Evolutionary conservation across 2,329 filamentous ascomycete genomes (phyloP), one percentile per base, ranked within the genome.

Genomic region (Pseudogymnoascus sp.): DNA sequence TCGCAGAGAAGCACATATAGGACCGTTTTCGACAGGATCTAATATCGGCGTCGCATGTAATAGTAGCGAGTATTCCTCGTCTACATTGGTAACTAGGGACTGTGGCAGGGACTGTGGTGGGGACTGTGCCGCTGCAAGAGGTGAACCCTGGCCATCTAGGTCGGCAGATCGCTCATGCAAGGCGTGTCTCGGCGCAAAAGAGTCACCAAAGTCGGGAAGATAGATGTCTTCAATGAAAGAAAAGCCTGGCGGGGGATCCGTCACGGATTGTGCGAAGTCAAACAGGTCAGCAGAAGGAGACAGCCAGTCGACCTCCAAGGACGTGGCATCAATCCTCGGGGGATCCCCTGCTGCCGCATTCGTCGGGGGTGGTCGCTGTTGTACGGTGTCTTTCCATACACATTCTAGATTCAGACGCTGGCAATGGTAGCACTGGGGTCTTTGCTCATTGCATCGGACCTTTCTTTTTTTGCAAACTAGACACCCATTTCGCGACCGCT

Each of bases 31-130:
- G 18, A 56, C 50, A 35, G 50, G 50, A 21, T 56, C 50, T 33
- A 56, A 35, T 33, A 56, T 56, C 28, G 50, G 50, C n/a, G 50
- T 56, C 16, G 50, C 50, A 18, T 56, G 50, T 56, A 56, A 56
- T 35, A 56, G 50, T 35, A 56, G 50, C 50, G 50, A 56, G 28
- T 56, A 56, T 56, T 56, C 50, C 50, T 56, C 50, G 50, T 56
- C 50, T 35, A 56, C 50, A 33, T 56, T 33, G n/a, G 50, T 56
- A 21, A 33, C 50, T 56, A 56, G 50, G 28, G 50, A 33, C 28
- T 56, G 50, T 14, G n/a, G 28, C 18, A 56, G 50, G 28, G 50
- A 33, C 28, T 56, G 50, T 14, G n/a, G 28, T 56, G 28, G 50
- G 50, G 50, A 33, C 50, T 33, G 28, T 35, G 50, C 28, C 50